Percentiles rank a stretch among this genome's conserved stretches.
Conservation (phyloP, 495 filamentous ascomycete species). For the Cryomyces antarcticus region DNA sequence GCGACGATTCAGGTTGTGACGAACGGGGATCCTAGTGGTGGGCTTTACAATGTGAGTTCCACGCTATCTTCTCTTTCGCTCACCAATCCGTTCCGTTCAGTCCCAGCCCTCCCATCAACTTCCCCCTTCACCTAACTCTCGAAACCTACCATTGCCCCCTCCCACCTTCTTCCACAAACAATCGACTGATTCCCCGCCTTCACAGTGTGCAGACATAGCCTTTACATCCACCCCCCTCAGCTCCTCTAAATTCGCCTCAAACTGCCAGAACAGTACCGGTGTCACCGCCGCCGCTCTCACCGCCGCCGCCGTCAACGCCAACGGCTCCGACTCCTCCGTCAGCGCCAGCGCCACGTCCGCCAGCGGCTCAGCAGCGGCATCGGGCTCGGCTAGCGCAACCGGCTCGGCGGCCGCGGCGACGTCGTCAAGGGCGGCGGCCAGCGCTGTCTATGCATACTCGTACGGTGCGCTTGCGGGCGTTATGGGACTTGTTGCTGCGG, state of each 20-base stretch:
- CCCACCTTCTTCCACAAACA: not conserved
- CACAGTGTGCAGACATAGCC: constrained; percentile 41
- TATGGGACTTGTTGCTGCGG: too few relatives aligned
- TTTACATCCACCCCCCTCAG: constrained; percentile 24
- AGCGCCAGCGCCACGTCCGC: not conserved
- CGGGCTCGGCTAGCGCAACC: not conserved
- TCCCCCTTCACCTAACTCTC: too few relatives aligned
- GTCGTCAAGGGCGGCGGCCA: too few relatives aligned
- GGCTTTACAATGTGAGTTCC: constrained; percentile 12
- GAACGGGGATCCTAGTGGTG: constrained; percentile 14
- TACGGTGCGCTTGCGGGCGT: too few relatives aligned
- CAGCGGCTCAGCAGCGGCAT: not conserved
- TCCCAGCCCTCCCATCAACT: not conserved
- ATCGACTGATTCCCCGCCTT: not conserved
- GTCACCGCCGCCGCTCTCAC: constrained; percentile 19
- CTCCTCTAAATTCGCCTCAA: constrained; percentile 19
- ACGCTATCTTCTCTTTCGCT: not conserved
- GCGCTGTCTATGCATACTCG: too few relatives aligned
- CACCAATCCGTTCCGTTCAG: not conserved
- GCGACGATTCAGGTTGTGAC: constrained; percentile 45
- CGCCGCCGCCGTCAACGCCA: not conserved
- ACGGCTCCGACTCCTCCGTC: not conserved
- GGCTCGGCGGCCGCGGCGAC: not conserved
- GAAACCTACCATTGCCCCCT: not conserved
- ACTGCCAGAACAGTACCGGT: constrained; percentile 34